Evolutionary conservation across 345 rosid genomes (phyloP).

Genomic region (Bruguiera gymnorhiza): DNA sequence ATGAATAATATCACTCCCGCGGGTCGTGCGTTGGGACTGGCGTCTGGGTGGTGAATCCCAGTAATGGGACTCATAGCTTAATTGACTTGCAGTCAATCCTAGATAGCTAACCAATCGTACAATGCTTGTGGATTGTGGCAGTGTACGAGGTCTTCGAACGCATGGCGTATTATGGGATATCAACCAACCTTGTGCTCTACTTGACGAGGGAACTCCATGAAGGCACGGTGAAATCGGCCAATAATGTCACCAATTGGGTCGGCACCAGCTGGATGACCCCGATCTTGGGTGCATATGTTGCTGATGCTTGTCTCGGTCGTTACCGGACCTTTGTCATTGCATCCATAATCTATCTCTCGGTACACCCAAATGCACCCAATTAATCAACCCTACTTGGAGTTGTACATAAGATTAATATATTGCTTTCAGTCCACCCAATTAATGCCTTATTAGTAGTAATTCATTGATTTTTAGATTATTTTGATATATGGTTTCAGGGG

Average conservation of each 20-base stretch:
- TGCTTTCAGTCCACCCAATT: no score
- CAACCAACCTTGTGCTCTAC: conserved; percentile 68
- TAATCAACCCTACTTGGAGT: no score
- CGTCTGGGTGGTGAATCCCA: no score
- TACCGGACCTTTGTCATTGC: conserved; percentile 69
- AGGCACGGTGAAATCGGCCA: conserved; percentile 78
- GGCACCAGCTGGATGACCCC: conserved; percentile 88
- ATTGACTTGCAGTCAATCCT: no score
- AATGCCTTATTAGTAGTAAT: no score
- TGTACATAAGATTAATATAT: no score
- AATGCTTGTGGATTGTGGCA: conserved; percentile 13
- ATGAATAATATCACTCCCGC: no score
- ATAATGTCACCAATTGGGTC: conserved; percentile 93
- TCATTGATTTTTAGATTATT: no score
- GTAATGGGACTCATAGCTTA: no score
- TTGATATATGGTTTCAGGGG: conserved; percentile 44
- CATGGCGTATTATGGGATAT: conserved; percentile 87
- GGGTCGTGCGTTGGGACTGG: no score
- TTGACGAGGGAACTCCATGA: conserved; percentile 73
- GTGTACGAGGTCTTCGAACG: conserved; percentile 85
- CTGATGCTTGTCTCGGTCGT: conserved; percentile 87
- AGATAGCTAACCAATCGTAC: no score
- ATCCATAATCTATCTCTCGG: conserved; percentile 51
- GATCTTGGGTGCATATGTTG: conserved; percentile 77
- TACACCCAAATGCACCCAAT: conserved; percentile 13